phyloP scores from a whole-genome alignment of 2,329 filamentous ascomycete species.

The Plenodomus tracheiphilus region DNA sequence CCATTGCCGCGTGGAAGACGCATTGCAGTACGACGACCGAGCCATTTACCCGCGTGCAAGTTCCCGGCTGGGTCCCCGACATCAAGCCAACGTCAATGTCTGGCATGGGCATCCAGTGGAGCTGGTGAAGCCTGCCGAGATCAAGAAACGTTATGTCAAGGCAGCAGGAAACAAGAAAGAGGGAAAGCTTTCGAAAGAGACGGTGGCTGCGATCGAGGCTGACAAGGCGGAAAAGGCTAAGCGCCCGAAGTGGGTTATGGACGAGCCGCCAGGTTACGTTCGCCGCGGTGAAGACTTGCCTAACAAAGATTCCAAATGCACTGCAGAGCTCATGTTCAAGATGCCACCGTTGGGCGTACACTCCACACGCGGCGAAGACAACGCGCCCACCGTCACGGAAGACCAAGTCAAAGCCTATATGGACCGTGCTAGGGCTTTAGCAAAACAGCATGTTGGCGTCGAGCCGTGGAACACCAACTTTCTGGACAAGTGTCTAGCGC shows the following conservation, averaged over 20 bases:
- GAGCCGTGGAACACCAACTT: conserved; percentile 81
- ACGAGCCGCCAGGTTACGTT: conserved; percentile 85
- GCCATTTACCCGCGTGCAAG: conserved; percentile 91
- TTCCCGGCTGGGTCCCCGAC: conserved; percentile 85
- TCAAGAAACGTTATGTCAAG: conserved; percentile 75
- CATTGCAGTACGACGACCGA: conserved; percentile 92
- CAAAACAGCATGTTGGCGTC: conserved; percentile 66
- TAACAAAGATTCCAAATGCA: conserved; percentile 72
- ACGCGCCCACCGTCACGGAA: conserved; percentile 50
- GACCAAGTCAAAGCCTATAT: conserved; percentile 77
- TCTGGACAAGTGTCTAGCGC: conserved; percentile 77
- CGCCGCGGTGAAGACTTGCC: conserved; percentile 78
- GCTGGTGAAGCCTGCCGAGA: conserved; percentile 84
- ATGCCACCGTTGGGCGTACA: conserved; percentile 62
- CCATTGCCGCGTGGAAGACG: conserved; percentile 93
- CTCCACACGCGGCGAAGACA: conserved; percentile 51
- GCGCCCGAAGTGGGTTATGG: conserved; percentile 90
- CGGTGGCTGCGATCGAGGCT: conserved; percentile 75
- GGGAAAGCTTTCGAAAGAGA: conserved; percentile 77
- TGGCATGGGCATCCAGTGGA: conserved; percentile 90
- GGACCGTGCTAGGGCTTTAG: conserved; percentile 65
- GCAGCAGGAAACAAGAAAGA: conserved; percentile 70
- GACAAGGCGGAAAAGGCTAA: conserved; percentile 79
- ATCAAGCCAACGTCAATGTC: conserved; percentile 81
- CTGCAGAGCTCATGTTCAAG: conserved; percentile 76